Evolutionary conservation across 2,329 filamentous ascomycete genomes (phyloP), one percentile per base, ranked within the genome.

Genomic region (Aspergillus chevalieri): DNA sequence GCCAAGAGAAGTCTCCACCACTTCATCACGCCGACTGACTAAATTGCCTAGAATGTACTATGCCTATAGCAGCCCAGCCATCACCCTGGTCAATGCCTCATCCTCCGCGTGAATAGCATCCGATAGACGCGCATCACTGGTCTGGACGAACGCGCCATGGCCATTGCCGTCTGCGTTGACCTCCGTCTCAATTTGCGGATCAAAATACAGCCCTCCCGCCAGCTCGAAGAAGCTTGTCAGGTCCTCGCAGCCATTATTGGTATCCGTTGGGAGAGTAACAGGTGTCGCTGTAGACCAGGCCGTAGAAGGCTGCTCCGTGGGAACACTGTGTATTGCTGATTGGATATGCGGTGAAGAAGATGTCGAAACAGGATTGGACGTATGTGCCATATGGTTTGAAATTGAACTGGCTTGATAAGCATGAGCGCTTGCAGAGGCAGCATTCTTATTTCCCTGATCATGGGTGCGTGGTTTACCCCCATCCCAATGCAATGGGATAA

Each of bases 181-280:
- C 2, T 42, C 42, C 7, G 41, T 43, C 8, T 51, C 47, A 26
- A 50, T 34, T 22, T 51, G 28, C 2, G 60, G 54, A 46, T 65
- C 63, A 36, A 66, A 65, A 15, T 67, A 68, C 3, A 68, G 47
- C 0, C 74, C 77, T 0, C 80, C 81, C 0, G 79, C 80, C 47
- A 81, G 77, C 57, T 83, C 81, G 52, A 84, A 84, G 52, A 83
- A 67, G 52, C 72, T 81, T 4, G 79, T 82, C 41, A 84, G 61
- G 56, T 84, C 80, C 50, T 79, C 66, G 33, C 70, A 68, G 21
- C 52, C 57, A 4, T 30, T 30, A 24, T 64, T 63, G 0, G 57
- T 48, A 21, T 60, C 53, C 1, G 46, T 26, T 6, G 52, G 52
- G 1, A 48, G 19, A 8, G 49, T 50, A 19, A 34, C 47, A 3